Base-by-base conservation (phyloP, 2,329 filamentous ascomycete genomes). In the Penicillium hordei region DNA sequence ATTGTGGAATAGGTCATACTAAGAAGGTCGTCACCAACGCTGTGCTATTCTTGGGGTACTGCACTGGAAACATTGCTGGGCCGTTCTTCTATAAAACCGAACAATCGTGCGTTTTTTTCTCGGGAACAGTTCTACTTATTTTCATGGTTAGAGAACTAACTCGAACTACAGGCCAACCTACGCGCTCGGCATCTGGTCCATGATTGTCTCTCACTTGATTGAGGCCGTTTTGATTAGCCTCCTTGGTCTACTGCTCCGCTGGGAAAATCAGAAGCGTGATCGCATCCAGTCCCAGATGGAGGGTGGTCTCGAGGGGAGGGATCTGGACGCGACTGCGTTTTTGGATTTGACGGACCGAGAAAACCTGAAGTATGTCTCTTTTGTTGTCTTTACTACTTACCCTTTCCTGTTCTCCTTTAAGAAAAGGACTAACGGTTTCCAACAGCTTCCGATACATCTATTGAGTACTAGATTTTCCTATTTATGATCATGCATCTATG, bases 11-110 rank as follows among this genome's bases (percentile, higher is more conserved):
- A 58, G 84, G 84, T 0, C 83, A 86, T 60, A 85, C 83, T 1
- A 87, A 87, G 68, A 86, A 88, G 67, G 83, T 87, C 45, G 81
- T 86, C 27, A 84, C 84, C n/a, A 86, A 85, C 23, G 84, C 82
- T 1, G 80, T 85, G 56, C 76, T 86, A 2, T 86, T 85, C 72
- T 75, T 87, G 10, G 83, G 83, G 0, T 83, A 83, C 55, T 86
- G 83, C 64, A 78, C 82, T 1, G 85, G 84, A 5, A 87, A 87
- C 64, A 85, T 87, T 42, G 80, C 79, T 4, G 82, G 84, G 0
- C 86, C 86, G 0, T 86, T 87, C 70, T 87, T 87, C 72, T 88
- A 86, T 70, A 81, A 81, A 50, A 72, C 78, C 0, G 66, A 76
- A n/a, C 83, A 88, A 64, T 71, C 76, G 64, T 76, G 60, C n/a